Conservation (phyloP, 2,329 filamentous ascomycete species). For the Zymoseptoria tritici region DNA sequence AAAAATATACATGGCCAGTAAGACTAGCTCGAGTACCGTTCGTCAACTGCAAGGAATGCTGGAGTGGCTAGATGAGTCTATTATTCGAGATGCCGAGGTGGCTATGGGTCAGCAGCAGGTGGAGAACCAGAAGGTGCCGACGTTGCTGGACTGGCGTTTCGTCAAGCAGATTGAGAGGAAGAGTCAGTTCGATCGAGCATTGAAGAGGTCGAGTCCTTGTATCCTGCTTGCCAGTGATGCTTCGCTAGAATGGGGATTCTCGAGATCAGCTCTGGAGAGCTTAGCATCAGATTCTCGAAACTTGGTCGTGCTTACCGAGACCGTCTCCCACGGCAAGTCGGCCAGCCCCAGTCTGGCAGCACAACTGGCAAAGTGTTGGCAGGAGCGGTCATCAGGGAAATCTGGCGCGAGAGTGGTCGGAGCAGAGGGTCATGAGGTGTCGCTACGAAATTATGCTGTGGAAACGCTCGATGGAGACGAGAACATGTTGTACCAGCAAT, state of each 20-base stretch:
- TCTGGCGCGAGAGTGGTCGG: conserved; percentile 45
- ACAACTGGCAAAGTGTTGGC: conserved; percentile 61
- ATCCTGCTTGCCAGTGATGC: conserved; percentile 89
- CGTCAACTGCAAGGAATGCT: conserved; percentile 90
- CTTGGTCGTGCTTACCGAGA: conserved; percentile 79
- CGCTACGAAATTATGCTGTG: conserved; percentile 34
- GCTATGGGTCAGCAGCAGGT: conserved; percentile 33
- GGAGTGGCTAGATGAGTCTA: conserved; percentile 98
- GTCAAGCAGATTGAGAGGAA: conserved; percentile 75
- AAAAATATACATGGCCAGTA: conserved; percentile 72
- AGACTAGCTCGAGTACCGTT: conserved; percentile 81
- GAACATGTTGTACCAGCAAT: conserved; percentile 78
- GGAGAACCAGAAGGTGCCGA: conserved; percentile 46
- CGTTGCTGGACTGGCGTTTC: conserved; percentile 85
- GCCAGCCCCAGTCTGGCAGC: conserved; percentile 54
- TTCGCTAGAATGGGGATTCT: conserved; percentile 91
- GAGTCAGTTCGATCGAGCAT: conserved; percentile 67
- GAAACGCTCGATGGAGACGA: conserved; percentile 71
- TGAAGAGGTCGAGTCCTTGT: conserved; percentile 47
- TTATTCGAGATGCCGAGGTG: conserved; percentile 63
- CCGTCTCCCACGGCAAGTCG: conserved; percentile 41
- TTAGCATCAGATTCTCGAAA: conserved; percentile 74
- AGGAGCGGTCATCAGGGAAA: conserved; percentile 16
- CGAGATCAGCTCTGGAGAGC: conserved; percentile 66
- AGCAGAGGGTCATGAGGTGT: conserved; percentile 48